Base-by-base conservation (phyloP, 805 yeast species). In the Starmerella asiatica region DNA sequence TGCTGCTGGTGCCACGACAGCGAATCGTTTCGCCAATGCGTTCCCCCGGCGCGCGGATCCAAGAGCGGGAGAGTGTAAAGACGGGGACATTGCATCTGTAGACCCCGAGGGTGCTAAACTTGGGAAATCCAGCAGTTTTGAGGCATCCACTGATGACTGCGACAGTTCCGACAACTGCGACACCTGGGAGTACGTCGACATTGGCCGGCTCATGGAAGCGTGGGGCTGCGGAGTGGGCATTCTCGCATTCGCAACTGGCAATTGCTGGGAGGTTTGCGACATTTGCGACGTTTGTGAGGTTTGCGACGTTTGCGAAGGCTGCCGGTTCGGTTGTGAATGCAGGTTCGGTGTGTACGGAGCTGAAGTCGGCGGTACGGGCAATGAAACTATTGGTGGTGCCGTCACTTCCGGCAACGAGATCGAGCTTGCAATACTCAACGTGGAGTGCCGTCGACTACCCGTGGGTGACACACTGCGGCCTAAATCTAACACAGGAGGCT, bases 111-210 rank as follows among this genome's bases (percentile, higher is more conserved):
- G 31, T 4, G 12, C 12, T n/a, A n/a, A n/a, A 5, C 23, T 15
- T 12, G 31, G 32, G 24, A 12, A 18, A 31, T 17, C 27, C 18
- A 44, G 28, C 1, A 44, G 28, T 21, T 37, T 31, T 2, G 45
- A 38, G 9, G 46, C 44, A 6, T 46, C 51, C 3, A 37, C 46
- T 8, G 54, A 50, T 2, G 49, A 43, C 24, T 43, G 48, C 7
- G 53, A 49, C 6, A 48, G 35, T 37, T 48, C 51, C 17, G 54
- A 50, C 4, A 46, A n/a, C 27, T 45, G 45, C 2, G 52, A 48
- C 15, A 49, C 38, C 35, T 50, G 52, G 7, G 54, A 50, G 29
- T 46, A 44, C 4, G 43, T 45, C 3, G 53, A 50, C 37, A 43
- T 43, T 1, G 48, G 51, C 18, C 52, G 37, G 21, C 43, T 34